Conservation (phyloP, 1,284 basidiomycete genomes). For the Sparassis latifolia region DNA sequence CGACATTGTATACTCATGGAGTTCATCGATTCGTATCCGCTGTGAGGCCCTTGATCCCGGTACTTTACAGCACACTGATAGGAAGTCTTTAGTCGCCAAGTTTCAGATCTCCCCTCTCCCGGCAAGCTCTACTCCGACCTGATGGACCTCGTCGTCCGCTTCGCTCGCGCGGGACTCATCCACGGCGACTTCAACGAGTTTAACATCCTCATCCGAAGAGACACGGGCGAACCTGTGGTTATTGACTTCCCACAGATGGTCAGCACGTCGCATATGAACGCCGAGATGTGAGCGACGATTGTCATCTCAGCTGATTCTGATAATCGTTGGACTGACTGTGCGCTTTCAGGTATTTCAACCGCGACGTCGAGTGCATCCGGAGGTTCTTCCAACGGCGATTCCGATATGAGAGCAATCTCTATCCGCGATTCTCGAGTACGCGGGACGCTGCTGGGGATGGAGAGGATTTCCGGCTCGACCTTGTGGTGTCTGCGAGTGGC, state of each 20-base stretch:
- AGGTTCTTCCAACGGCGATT: slow-evolving; percentile 92
- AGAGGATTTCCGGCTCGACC: slow-evolving; percentile 69
- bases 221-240: slow-evolving; percentile 80
- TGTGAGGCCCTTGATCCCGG: slow-evolving; percentile 46
- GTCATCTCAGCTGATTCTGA: slow-evolving; percentile 1
- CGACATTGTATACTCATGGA: slow-evolving; percentile 96
- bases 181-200: slow-evolving; percentile 99
- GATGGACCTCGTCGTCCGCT: slow-evolving; percentile 95
- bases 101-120: slow-evolving; percentile 77
- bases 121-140: slow-evolving; percentile 87
- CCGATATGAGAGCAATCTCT: slow-evolving; percentile 86
- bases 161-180: slow-evolving; percentile 90
- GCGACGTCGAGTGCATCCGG: slow-evolving; percentile 95
- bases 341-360: slow-evolving; percentile 85
- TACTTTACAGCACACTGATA: slow-evolving; percentile 4
- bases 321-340: neutral
- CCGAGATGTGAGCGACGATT: slow-evolving; percentile 73
- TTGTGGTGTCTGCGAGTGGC: slow-evolving; percentile 88
- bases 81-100: slow-evolving; percentile 67
- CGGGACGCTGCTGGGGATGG: slow-evolving; percentile 37
- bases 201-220: slow-evolving; percentile 89
- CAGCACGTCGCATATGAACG: slow-evolving; percentile 93
- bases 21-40: slow-evolving; percentile 90
- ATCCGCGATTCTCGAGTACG: slow-evolving; percentile 75
- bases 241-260: slow-evolving; percentile 99